A percentile compares a stretch with the other conserved stretches of the same genome.
Evolutionary conservation across 257 asterid species (phyloP).

Genomic region (Penstemon newberryi): DNA sequence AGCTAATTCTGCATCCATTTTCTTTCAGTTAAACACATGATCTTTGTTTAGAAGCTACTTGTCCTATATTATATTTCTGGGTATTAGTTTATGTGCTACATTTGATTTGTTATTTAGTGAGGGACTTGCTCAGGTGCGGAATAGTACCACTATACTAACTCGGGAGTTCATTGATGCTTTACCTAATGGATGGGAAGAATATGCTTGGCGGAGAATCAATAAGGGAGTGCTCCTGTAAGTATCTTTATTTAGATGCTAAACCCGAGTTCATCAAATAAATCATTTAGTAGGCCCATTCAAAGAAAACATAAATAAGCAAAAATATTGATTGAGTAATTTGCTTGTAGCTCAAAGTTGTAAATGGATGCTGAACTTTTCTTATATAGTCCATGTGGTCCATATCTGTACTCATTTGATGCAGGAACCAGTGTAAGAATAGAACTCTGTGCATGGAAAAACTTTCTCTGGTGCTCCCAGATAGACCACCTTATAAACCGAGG

Average conservation of each 20-base stretch:
- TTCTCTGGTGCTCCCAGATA: conserved; percentile 79
- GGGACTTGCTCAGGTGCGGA: conserved; percentile 89
- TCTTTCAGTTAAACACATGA: conserved; percentile 9
- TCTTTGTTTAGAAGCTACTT: conserved; percentile 13
- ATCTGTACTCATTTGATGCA: conserved; percentile 35
- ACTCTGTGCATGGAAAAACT: conserved; percentile 93
- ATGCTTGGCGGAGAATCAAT: conserved; percentile 95
- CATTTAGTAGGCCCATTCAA: not conserved
- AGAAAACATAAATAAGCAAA: not conserved
- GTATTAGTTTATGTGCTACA: conserved; percentile 39
- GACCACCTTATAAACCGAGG: conserved; percentile 77
- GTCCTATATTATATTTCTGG: conserved; percentile 7
- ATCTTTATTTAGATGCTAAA: conserved; percentile 19
- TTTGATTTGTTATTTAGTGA: conserved; percentile 76
- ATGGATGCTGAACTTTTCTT: conserved; percentile 6
- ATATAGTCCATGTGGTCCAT: conserved; percentile 3
- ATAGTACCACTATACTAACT: conserved; percentile 84
- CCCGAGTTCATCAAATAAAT: not conserved
- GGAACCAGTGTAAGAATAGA: conserved; percentile 74
- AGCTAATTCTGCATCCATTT: conserved; percentile 9
- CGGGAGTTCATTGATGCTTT: conserved; percentile 90
- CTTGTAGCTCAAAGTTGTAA: conserved; percentile 5
- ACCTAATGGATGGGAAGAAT: conserved; percentile 98
- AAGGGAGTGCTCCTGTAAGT: conserved; percentile 90
- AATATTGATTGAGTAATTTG: not conserved